Evolutionary conservation across 1,284 basidiomycete species (phyloP), one percentile per base, ranked within the genome.

Genomic region (Melampsora occidentalis): DNA sequence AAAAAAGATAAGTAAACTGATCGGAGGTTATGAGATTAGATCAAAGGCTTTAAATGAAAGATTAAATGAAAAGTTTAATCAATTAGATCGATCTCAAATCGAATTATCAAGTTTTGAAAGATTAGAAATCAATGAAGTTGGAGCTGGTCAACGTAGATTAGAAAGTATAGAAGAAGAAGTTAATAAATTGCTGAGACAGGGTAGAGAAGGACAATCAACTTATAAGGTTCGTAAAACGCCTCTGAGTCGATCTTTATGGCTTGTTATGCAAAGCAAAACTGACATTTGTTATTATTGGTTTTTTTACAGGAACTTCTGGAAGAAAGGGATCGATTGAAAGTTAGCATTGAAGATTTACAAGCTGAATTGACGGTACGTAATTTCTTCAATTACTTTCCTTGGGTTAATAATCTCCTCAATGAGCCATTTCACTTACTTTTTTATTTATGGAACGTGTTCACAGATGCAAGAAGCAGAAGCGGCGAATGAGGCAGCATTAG

Each of bases 21-120:
- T 99, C 7, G 95, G 94, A 57, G 97, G 97, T 2, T 99, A 99
- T 84, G 89, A 92, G 81, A 87, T 88, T 51, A 88, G 96, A 18
- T 90, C 90, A 59, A 87, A 87, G 79, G 88, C 89, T 61, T 86
- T 96, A 7, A 85, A 86, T 18, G 88, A 88, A 81, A 88, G 90
- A 7, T 85, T 96, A 51, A 84, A 84, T 0, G 87, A 89, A 57
- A 87, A 94, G 53, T 61, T 72, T 39, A 48, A 28, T 18, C 35
- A 66, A 62, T 65, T 72, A 49, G 87, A 90, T 71, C 86, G 86
- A 80, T 86, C 86, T 20, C 85, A 90, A 80, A 81, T 90, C 49
- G 92, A 96, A 68, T 85, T 90, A 77, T 89, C 90, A 78, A 91
- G 90, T 81, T 97, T 97, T 83, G 85, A 85, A 35, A 87, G 88